A percentile compares a stretch with the other conserved stretches of the same genome.
phyloP scores from a whole-genome alignment of 179 eudicot genomes.

The Monotropa hypopitys region DNA sequence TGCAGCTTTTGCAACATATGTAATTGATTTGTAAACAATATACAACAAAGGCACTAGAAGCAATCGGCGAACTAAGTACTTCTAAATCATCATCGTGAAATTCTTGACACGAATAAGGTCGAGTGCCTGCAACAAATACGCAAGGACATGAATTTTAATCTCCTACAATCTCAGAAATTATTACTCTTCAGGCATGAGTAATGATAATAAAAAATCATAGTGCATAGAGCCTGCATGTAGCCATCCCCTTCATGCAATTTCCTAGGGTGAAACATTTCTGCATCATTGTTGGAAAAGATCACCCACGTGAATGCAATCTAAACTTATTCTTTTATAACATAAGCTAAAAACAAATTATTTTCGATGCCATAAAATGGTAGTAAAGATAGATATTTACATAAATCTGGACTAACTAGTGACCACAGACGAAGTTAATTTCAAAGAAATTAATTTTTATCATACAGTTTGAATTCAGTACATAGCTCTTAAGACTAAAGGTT shows the following conservation, averaged over 20 bases:
- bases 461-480: no score
- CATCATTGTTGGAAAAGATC: no score
- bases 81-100: slow-evolving; percentile 20
- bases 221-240: not conserved
- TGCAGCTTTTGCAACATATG: not conserved
- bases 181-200: not conserved
- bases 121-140: slow-evolving; percentile 39
- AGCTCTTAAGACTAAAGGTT: not conserved
- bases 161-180: not conserved
- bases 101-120: slow-evolving; percentile 67
- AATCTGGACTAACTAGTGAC: no score
- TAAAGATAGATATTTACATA: no score
- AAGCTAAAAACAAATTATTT: no score
- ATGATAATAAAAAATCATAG: not conserved
- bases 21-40: not conserved
- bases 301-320: no score
- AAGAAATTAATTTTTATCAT: not conserved
- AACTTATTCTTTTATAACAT: no score
- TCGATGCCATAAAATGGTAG: no score
- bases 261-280: no score
- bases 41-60: not conserved
- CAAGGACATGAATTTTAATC: not conserved
- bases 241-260: not conserved
- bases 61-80: not conserved
- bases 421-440: no score